These are phyloP conservation scores for Aspergillus felis DNA, from an alignment of 2,329 filamentous ascomycete species.

Conservation along the genomic window DNA sequence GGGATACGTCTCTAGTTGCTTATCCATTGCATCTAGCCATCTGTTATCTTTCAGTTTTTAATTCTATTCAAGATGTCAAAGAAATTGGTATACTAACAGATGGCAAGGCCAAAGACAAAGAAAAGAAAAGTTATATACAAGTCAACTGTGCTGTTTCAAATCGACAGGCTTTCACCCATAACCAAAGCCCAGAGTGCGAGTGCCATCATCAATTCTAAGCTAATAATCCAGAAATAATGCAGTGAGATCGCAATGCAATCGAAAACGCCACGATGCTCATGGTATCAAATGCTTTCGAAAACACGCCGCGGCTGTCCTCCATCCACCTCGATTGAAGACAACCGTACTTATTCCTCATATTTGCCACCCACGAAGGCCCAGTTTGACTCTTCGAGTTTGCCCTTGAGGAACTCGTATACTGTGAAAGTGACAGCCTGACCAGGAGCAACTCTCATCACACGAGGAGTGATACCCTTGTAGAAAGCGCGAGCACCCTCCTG, in stretches of 20 bases:
- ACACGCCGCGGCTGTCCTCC: conserved; percentile 8
- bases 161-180: conserved; percentile 5
- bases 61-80: conserved; percentile 4
- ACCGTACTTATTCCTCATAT: conserved; percentile 57
- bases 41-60: background rate
- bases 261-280: conserved; percentile 27
- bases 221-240: conserved; percentile 10
- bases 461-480: conserved; percentile 97
- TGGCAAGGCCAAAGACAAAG: conserved; percentile 6
- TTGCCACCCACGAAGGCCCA: conserved; percentile 57
- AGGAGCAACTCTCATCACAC: conserved; percentile 95
- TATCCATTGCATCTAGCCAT: background rate
- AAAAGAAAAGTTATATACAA: conserved; percentile 19
- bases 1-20: background rate
- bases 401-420: conserved; percentile 74
- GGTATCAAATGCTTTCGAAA: conserved; percentile 25
- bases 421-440: conserved; percentile 79
- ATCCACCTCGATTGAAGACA: background rate
- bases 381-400: conserved; percentile 64
- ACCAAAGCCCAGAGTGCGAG: conserved; percentile 1
- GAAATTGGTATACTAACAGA: conserved; percentile 7
- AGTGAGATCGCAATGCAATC: conserved; percentile 16
- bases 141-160: conserved; percentile 8
- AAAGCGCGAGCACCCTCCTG: conserved; percentile 93
- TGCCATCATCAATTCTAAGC: conserved; percentile 1